Evolutionary conservation across 495 filamentous ascomycete genomes (phyloP), one percentile per base, ranked within the genome.

Genomic region (Amphirosellinia nigrospora): DNA sequence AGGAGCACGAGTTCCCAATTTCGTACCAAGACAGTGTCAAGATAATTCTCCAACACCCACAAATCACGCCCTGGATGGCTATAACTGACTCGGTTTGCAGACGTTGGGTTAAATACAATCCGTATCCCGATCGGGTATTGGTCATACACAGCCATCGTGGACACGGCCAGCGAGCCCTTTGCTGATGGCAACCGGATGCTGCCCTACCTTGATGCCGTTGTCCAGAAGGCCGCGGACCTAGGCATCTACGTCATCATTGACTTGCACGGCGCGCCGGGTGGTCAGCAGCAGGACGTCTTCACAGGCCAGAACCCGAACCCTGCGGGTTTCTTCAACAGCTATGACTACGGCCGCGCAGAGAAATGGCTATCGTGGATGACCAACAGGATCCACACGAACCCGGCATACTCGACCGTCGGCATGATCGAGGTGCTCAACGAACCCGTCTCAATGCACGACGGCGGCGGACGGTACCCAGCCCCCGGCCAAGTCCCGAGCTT

Each of bases 121-220:
- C 83, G 89, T 10, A 84, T 91, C 32, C 88, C 88, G 0, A 83
- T 89, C 13, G 89, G 88, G 3, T 90, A 88, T 75, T 90, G 88
- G 88, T 82, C 89, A 36, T 77, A 80, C 26, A 86, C 87, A 69
- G 83, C 82, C 66, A 77, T 88, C 52, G 86, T 90, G 11, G 79
- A 87, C 50, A 56, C 64, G 2, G 79, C 81, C 55, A 85, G 75
- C 68, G 88, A 89, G 71, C 81, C 84, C 59, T 89, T 89, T 66
- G 86, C 87, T 0, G 82, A 85, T 72, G 87, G 87, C 6, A 84
- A 81, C 4, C 68, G 4, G 19, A 73, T 70, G 73, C 75, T 89
- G 2, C 60, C 72, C 1, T 87, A 86, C 73, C 76, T 90, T 21
- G 80, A 86, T 66, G 75, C 79, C 28, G 67, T 90, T 3, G 87